Base-by-base conservation (phyloP, 495 filamentous ascomycete species). In the Aspergillus leporis region DNA sequence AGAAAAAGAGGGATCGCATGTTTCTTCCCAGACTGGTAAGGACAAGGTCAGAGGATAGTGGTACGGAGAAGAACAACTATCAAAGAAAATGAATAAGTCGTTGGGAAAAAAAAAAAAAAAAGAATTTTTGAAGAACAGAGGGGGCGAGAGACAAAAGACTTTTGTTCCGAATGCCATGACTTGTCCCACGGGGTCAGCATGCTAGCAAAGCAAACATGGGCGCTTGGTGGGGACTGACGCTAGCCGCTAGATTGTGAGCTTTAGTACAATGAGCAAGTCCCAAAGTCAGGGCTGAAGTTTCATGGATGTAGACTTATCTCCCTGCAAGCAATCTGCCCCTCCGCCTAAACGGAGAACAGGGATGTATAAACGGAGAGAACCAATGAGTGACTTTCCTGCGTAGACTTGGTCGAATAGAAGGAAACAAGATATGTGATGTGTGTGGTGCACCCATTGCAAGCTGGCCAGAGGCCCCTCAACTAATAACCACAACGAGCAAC, bases 241-340 rank as follows among this genome's bases (percentile, higher is more conserved):
- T 16, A 53, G 22, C 4, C 32, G 19, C 19, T 40, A 21, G 34
- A 41, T 36, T 52, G 31, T 36, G 31, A 36, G 18, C 34, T 45
- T 52, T 52, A 52, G 50, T 23, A 36, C 31, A 21, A 45, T 45
- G 41, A 45, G 50, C 4, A 21, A 36, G 30, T 5, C 50, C 50
- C 8, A 23, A 36, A 23, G 21, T 31, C 51, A 53, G 38, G 51
- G 19, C 51, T 53, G 51, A 40, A 16, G 14, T 19, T 19, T 9
- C 48, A n/a, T 31, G 25, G 31, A 14, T 51, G n/a, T n/a, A 38
- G 30, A 53, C 32, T 53, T 41, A 40, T 53, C 32, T 53, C 32
- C 18, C 51, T 53, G 51, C 51, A 53, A 53, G 51, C 43, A 47
- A 47, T 47, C 5, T 47, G 0, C 12, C 12, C 38, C 38, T 41